Base-by-base conservation (phyloP, 306 rosid genomes). In the Cucurbita pepo region DNA sequence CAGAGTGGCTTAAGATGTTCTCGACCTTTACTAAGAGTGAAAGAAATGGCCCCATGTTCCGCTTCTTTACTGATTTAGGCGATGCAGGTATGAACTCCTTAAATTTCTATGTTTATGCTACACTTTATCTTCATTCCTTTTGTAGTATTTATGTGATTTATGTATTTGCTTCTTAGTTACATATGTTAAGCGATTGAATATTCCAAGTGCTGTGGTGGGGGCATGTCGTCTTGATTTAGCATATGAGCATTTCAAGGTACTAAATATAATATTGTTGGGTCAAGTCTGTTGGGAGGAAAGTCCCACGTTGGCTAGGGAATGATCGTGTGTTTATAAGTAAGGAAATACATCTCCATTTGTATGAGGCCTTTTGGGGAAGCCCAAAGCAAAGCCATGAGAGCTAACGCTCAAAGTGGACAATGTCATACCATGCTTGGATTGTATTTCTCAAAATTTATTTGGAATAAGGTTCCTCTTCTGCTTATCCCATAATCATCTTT, bases 151-250 rank as follows among this genome's bases (percentile, higher is more conserved):
- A 67, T 45, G 56, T 67, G 41, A 22, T 47, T 48, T 69, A 69
- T 69, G 19, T 67, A 10, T 77, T 43, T 78, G 75, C 54, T 80
- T 64, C 56, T 19, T 82, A 95, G 99, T 95, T 83, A 81, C 96
- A 48, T 91, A 95, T 79, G 97, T 95, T 76, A 91, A 86, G 82
- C 84, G 88, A 79, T 86, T 94, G 77, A 91, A 94, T 81, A 89
- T 91, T 84, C 99, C 99, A 44, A 95, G 99, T 74, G 99, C 97
- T 8, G 97, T 91, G 81, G 97, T 95, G 83, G 99, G 99, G 75
- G 96, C 97, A 72, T 95, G 97, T 73, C 90, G 95, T 65, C 97
- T 95, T 61, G 99, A 89, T 83, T 82, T 95, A 72, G 99, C 96
- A 52, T 95, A 84, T 66, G 95, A 91, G 79, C 97, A 95, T 77